phyloP scores from a whole-genome alignment of 805 yeast species.

The Isabelozyma pseudorhagii region DNA sequence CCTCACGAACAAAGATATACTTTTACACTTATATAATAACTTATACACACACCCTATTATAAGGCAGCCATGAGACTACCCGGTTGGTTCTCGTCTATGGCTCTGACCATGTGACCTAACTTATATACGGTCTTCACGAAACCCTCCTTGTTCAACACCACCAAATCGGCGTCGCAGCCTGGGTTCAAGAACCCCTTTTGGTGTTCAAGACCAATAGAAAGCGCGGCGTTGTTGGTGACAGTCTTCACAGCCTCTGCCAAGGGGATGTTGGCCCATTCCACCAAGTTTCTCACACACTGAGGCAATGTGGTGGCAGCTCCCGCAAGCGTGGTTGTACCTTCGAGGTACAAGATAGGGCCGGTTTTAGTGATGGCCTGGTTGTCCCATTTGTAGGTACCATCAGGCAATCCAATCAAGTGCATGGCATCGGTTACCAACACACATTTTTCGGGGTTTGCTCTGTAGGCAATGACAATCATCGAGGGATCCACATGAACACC shows the following conservation, averaged over 20 bases:
- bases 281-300: constrained; percentile 47
- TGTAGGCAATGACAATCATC: constrained; percentile 48
- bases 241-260: constrained; percentile 54
- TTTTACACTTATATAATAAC: background rate
- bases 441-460: constrained; percentile 50
- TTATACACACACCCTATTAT: background rate
- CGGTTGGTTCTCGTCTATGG: constrained; percentile 14
- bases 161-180: constrained; percentile 59
- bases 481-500: constrained; percentile 60
- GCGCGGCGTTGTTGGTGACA: constrained; percentile 54
- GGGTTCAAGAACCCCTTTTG: constrained; percentile 48
- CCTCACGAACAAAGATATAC: too few species aligned
- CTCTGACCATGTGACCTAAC: constrained; percentile 36
- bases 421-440: constrained; percentile 59
- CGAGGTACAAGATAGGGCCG: constrained; percentile 44
- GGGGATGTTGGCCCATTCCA: constrained; percentile 46
- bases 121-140: constrained; percentile 49
- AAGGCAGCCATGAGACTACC: constrained; percentile 13
- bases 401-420: constrained; percentile 53
- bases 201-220: constrained; percentile 39
- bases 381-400: constrained; percentile 55
- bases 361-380: constrained; percentile 45
- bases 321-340: constrained; percentile 57
- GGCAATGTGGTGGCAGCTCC: constrained; percentile 59
- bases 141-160: constrained; percentile 43